phyloP scores from a whole-genome alignment of 768 basidiomycete species.

The Mycena leptocephala region DNA sequence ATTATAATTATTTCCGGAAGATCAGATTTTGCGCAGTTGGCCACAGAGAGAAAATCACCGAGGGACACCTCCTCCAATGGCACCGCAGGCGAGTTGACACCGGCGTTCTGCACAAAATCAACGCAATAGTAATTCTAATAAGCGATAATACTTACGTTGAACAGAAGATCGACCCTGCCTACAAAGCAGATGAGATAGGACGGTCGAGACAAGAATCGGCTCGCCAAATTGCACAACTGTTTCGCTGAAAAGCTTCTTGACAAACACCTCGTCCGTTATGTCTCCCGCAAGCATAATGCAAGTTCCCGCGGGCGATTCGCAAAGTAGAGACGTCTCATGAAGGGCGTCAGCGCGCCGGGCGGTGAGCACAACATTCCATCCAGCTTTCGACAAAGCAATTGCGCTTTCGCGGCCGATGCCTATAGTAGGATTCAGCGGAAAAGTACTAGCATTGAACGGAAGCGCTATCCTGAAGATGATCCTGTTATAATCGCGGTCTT shows the following conservation, averaged over 20 bases:
- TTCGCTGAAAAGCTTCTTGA: constrained; percentile 70
- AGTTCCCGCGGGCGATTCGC: constrained; percentile 50
- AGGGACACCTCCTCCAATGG: constrained; percentile 76
- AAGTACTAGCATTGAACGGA: constrained; percentile 25
- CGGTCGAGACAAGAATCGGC: constrained; percentile 25
- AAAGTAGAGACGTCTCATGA: constrained; percentile 67
- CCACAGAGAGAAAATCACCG: background rate
- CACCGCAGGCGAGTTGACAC: constrained; percentile 64
- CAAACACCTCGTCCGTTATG: constrained; percentile 75
- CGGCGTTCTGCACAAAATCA: constrained; percentile 77
- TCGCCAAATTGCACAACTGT: constrained; percentile 72
- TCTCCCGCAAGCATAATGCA: constrained; percentile 74
- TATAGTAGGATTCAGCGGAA: constrained; percentile 29
- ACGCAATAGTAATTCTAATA: background rate
- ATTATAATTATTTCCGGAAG: background rate
- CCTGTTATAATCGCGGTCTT: constrained; percentile 60
- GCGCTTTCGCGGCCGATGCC: constrained; percentile 80
- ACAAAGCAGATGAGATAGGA: constrained; percentile 6
- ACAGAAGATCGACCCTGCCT: constrained; percentile 84
- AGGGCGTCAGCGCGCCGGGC: constrained; percentile 75
- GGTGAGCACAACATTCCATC: constrained; percentile 80
- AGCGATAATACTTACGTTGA: constrained; percentile 71
- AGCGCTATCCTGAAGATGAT: constrained; percentile 68
- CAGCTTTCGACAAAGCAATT: constrained; percentile 73
- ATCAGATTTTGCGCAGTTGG: no score